Base-by-base conservation (phyloP, 2,329 filamentous ascomycete genomes). In the Diaporthe sp. region DNA sequence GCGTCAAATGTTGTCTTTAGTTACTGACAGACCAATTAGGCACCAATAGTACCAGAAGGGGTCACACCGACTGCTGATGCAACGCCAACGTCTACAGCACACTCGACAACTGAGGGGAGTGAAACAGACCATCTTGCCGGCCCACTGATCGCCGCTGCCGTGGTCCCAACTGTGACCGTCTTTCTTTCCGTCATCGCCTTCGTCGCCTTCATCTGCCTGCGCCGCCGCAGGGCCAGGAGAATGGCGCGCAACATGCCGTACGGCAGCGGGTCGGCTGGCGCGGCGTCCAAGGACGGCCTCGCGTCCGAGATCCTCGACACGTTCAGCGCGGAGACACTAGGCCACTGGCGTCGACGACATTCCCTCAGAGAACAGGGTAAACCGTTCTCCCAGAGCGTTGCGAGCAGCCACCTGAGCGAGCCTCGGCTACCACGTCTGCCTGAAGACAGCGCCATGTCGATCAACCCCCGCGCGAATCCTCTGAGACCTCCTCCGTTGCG, bases 131-230 rank as follows among this genome's bases (percentile, higher is more conserved):
- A 47, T n/a, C 59, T 72, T 13, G 59, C 59, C 6, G 71, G 59
- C 47, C 71, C 71, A 27, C 25, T 72, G 10, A 72, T 72, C 25
- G 71, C 71, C 22, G 71, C 71, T 4, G 71, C 71, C 13, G 71
- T 72, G 61, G 71, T 72, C 3, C 71, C 71, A 22, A 68, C 59
- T 3, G 53, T 65, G 22, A 44, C 53, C 9, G 53, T 72, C 7
- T 53, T 56, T 8, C 27, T 72, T 6, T 42, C 47, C 2, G 32
- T 72, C 17, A 47, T 44, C 27, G 71, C 44, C 13, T 68, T 72
- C 25, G 25, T 53, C 37, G 9, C 35, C 13, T 71, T 51, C 56
- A 27, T 71, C 30, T 71, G 39, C 32, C 55, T 72, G 10, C 58
- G 71, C 12, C 71, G 71, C 25, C 71, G 71, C 37, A 72, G 39